Base-by-base conservation (phyloP, 805 yeast genomes). In the Dipodascopsis uninucleata region DNA sequence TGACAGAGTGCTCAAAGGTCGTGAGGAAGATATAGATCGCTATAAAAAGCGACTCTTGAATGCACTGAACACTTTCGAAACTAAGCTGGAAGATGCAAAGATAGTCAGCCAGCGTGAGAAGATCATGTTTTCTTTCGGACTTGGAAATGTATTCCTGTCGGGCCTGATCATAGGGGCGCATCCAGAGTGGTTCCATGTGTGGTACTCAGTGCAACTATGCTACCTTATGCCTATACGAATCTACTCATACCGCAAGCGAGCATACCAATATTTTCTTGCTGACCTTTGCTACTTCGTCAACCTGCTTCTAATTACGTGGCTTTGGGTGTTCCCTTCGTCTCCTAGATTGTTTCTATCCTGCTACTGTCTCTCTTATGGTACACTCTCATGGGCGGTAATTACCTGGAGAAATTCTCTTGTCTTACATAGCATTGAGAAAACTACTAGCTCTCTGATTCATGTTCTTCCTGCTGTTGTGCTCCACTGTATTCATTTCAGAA, bases 361-460 rank as follows among this genome's bases (percentile, higher is more conserved):
- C 54, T 89, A 85, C 65, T 83, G 96, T 7, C 78, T 90, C 49
- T 75, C 93, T 1, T 80, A 83, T 68, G 98, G 97, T 1, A 86
- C 97, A 0, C 67, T 90, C 44, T 77, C 95, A 4, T 89, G 86
- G 75, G 97, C 97, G 0, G 96, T 90, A 18, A 80, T 90, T 34
- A 85, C 96, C 0, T 90, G 97, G 98, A 74, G 95, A 56, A 90
- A 90, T 63, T 88, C 96, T 5, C 71, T 90, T 43, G 97, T 90
- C 6, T 71, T 90, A 37, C 98, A 90, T 61, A 81, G 90, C 9
- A 76, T 90, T 49, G 98, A 90, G 55, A 90, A 90, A 64, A 86
- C 89, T 12, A 93, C 97, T 1, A 80, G 90, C 17, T 81, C 95
- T 2, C 84, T 87, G 58, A 90, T 90, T 52, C 98, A 90, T 61